Evolutionary conservation across 2,329 filamentous ascomycete species (phyloP).

Genomic region (Apiospora pterosperma): DNA sequence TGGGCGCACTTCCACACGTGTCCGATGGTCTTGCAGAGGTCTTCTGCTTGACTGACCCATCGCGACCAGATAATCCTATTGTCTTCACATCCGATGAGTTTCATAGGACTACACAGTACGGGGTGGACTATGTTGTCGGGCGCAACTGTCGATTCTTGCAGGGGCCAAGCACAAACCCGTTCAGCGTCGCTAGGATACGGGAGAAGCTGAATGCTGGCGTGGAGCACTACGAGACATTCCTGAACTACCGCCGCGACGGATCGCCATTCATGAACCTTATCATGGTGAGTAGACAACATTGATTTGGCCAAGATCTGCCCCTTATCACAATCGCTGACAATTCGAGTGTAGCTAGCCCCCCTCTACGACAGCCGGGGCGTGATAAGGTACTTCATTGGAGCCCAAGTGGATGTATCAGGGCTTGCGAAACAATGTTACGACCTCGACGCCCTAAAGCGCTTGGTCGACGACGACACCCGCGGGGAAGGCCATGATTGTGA

Average conservation of each 20-base stretch:
- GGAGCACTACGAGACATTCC: slow-evolving; percentile 69
- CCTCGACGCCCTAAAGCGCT: slow-evolving; percentile 55
- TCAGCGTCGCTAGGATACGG: slow-evolving; percentile 58
- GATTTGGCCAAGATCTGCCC: too few species aligned
- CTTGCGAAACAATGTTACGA: slow-evolving; percentile 65
- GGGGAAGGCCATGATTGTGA: slow-evolving; percentile 21
- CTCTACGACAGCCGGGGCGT: slow-evolving; percentile 65
- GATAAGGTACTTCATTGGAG: slow-evolving; percentile 66
- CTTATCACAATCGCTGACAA: background rate
- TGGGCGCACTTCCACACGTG: slow-evolving; percentile 62
- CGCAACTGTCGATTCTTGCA: slow-evolving; percentile 78
- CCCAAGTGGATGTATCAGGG: slow-evolving; percentile 68
- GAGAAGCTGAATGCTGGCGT: slow-evolving; percentile 58
- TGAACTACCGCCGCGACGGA: slow-evolving; percentile 74
- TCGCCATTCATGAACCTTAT: slow-evolving; percentile 74
- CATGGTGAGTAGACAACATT: slow-evolving; percentile 47
- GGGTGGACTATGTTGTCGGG: slow-evolving; percentile 67
- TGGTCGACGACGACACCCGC: slow-evolving; percentile 31
- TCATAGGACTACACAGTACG: slow-evolving; percentile 70
- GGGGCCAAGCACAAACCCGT: slow-evolving; percentile 65
- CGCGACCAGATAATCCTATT: slow-evolving; percentile 69
- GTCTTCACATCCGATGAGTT: slow-evolving; percentile 77
- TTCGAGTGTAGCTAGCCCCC: slow-evolving; percentile 40
- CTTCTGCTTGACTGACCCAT: slow-evolving; percentile 74
- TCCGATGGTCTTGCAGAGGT: slow-evolving; percentile 74